phyloP scores from a whole-genome alignment of 306 rosid genomes.

The Prunus kanzakura region DNA sequence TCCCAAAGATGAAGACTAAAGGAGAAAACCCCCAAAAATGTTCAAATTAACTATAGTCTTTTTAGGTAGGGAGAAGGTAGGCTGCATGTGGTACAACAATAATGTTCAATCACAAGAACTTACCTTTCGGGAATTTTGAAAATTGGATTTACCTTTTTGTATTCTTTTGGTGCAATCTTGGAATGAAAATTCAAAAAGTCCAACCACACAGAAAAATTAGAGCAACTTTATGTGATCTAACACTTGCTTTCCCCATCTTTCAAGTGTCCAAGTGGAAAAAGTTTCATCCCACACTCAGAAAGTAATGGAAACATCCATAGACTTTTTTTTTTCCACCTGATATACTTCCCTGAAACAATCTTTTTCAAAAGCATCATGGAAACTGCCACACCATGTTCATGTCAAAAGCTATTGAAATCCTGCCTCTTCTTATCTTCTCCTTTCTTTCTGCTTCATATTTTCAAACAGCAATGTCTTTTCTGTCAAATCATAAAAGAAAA shows the following conservation, averaged over 20 bases:
- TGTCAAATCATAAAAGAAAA: not conserved
- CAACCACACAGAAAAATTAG: slow-evolving; percentile 26
- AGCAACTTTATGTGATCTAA: slow-evolving; percentile 41
- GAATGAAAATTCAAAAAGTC: slow-evolving; percentile 31
- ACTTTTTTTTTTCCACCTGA: slow-evolving; percentile 1
- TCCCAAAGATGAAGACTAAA: not conserved
- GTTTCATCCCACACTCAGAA: slow-evolving; percentile 23
- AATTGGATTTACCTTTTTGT: slow-evolving; percentile 35
- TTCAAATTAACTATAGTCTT: not conserved
- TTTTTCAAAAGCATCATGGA: slow-evolving; percentile 14
- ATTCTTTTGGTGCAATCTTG: slow-evolving; percentile 39
- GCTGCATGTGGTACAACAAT: not conserved
- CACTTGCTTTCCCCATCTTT: slow-evolving; percentile 31
- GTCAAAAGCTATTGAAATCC: slow-evolving; percentile 1
- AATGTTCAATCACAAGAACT: not conserved
- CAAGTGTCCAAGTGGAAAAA: slow-evolving; percentile 35
- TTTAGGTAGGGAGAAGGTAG: not conserved
- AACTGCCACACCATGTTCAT: slow-evolving; percentile 23
- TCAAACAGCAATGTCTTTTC: slow-evolving; percentile 18
- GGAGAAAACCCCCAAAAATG: not conserved
- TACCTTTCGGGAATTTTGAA: not conserved
- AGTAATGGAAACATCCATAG: slow-evolving; percentile 15
- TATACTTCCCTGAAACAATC: slow-evolving; percentile 18
- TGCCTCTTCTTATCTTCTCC: slow-evolving; percentile 21
- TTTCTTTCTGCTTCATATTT: slow-evolving; percentile 19